Evolutionary conservation across 176 grass and related monocot species (phyloP).

Genomic region (Areca catechu): DNA sequence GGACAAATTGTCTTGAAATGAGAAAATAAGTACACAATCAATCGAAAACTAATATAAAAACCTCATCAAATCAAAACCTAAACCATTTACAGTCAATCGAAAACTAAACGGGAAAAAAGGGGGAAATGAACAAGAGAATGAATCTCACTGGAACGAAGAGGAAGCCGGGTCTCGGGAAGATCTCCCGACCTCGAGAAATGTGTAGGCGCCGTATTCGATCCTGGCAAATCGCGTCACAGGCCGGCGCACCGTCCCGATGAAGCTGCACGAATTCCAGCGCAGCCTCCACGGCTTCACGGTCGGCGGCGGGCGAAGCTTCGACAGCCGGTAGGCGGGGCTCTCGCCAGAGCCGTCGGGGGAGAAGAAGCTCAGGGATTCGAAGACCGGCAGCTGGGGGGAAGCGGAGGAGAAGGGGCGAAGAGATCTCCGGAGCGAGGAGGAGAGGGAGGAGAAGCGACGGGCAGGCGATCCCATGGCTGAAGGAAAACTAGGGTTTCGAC

Average conservation of each 20-base stretch:
- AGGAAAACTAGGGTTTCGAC: too few species aligned
- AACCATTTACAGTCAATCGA: too few species aligned
- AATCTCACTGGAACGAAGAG: neutral
- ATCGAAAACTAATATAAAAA: too few species aligned
- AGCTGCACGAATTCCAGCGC: conserved; percentile 31
- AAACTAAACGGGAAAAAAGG: too few species aligned
- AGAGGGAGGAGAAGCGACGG: too few species aligned
- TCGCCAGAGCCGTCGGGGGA: conserved; percentile 6
- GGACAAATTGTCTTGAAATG: too few species aligned
- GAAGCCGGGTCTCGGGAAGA: neutral
- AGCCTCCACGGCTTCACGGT: neutral
- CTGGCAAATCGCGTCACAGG: neutral
- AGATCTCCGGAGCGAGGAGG: too few species aligned
- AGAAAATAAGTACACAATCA: too few species aligned
- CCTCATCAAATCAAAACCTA: too few species aligned
- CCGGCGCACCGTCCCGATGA: conserved; percentile 30
- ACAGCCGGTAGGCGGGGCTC: conserved; percentile 39
- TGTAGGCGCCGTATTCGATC: neutral
- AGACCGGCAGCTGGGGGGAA: neutral
- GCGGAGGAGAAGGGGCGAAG: conserved; percentile 1
- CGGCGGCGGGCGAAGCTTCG: conserved; percentile 37
- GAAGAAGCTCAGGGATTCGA: neutral
- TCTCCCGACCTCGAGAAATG: conserved; percentile 20
- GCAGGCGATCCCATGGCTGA: too few species aligned
- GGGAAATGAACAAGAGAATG: neutral